These are phyloP conservation scores for Psophocarpus tetragonolobus DNA, from an alignment of 306 rosid genomes.

Conservation along the genomic window DNA sequence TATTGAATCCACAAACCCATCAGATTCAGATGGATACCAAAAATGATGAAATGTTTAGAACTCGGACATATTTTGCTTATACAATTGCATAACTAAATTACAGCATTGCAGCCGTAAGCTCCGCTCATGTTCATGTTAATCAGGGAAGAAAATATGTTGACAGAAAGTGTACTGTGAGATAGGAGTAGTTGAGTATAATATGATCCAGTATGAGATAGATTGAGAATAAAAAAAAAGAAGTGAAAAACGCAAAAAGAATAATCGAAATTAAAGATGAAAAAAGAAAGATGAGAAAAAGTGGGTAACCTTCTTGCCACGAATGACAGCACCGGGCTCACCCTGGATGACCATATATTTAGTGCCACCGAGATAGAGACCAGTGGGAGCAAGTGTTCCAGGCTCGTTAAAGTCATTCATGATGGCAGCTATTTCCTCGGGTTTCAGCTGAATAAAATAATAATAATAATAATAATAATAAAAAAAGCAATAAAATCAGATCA, in stretches of 20 bases:
- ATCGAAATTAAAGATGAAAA: too few species aligned
- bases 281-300: neutral
- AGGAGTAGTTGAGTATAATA: neutral
- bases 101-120: neutral
- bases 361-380: conserved; percentile 78
- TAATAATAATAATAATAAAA: neutral
- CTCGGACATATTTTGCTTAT: neutral
- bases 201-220: too few species aligned
- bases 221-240: too few species aligned
- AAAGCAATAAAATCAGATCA: neutral
- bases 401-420: conserved; percentile 63
- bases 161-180: neutral
- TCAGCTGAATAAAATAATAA: conserved; percentile 42
- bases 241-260: too few species aligned
- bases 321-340: conserved; percentile 80
- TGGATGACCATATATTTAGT: conserved; percentile 91
- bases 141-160: neutral
- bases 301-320: conserved; percentile 87
- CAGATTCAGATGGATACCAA: conserved; percentile 18
- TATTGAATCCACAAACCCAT: neutral
- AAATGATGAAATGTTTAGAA: neutral
- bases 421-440: conserved; percentile 70
- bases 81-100: neutral
- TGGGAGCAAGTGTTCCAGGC: conserved; percentile 89
- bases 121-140: neutral